Conservation (phyloP, 139 green algal species). For the Chlamydomonas eustigma region DNA sequence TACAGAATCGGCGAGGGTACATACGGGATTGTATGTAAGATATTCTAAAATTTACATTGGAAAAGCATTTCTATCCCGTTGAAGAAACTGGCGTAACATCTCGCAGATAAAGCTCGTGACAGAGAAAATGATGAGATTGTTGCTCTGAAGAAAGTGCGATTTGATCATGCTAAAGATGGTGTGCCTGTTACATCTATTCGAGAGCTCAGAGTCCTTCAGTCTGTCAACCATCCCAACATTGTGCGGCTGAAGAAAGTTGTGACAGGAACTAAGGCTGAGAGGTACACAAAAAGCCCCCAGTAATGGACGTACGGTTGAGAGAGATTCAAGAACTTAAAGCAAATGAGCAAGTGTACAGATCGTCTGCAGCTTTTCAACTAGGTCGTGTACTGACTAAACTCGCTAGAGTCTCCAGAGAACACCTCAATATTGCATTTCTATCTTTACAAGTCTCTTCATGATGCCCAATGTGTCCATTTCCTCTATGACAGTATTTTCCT, state of each 20-base stretch:
- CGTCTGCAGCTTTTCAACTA: too few relatives aligned
- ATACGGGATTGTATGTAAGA: slow-evolving; percentile 66
- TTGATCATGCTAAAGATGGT: slow-evolving; percentile 39
- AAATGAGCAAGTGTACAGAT: too few relatives aligned
- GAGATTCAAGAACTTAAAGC: too few relatives aligned
- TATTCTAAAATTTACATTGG: too few relatives aligned
- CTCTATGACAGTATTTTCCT: slow-evolving; percentile 64
- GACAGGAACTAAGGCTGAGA: slow-evolving; percentile 62
- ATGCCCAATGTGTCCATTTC: not conserved
- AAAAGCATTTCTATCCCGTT: too few relatives aligned
- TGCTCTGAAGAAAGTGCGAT: slow-evolving; percentile 64
- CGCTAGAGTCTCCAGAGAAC: too few relatives aligned
- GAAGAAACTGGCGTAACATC: not conserved
- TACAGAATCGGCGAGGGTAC: slow-evolving; percentile 71
- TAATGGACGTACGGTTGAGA: too few relatives aligned
- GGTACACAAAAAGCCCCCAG: too few relatives aligned
- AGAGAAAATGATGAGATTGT: slow-evolving; percentile 64
- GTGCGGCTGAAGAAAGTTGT: slow-evolving; percentile 70
- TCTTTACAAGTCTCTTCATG: too few relatives aligned
- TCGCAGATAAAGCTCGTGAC: slow-evolving; percentile 59
- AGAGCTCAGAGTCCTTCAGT: slow-evolving; percentile 72
- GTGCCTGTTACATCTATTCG: slow-evolving; percentile 72
- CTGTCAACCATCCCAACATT: slow-evolving; percentile 66
- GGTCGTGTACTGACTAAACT: too few relatives aligned
- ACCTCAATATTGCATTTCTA: too few relatives aligned